Conservation (phyloP, 2,329 filamentous ascomycete species). For the Thermothelomyces thermophilus region DNA sequence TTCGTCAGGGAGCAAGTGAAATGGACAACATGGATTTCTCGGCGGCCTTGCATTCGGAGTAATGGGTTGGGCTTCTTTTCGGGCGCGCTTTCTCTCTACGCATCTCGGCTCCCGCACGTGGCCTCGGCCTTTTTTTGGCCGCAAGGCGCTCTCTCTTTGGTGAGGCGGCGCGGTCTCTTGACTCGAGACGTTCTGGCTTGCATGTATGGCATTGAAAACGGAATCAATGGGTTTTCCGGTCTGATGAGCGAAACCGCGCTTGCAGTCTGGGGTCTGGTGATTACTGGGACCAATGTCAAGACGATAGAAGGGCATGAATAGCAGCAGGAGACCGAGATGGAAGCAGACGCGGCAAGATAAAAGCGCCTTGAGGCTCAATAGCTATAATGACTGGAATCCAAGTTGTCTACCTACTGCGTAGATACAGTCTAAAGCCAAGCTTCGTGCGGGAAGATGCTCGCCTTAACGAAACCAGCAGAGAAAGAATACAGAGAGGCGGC, state of each 20-base stretch:
- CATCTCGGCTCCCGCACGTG: constrained; percentile 24
- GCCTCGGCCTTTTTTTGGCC: constrained; percentile 10
- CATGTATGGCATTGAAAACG: constrained; percentile 51
- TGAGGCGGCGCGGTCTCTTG: constrained; percentile 20
- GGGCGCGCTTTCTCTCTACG: constrained; percentile 25
- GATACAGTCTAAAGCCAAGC: background rate
- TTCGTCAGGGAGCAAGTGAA: constrained; percentile 41
- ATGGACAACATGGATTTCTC: constrained; percentile 38
- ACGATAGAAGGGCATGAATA: background rate
- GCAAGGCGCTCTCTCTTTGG: constrained; percentile 8
- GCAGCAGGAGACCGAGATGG: background rate
- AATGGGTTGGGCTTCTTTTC: constrained; percentile 49
- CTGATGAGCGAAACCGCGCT: constrained; percentile 9
- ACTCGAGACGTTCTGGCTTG: constrained; percentile 30
- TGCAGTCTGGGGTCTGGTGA: background rate
- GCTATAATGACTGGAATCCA: no score
- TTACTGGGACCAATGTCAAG: background rate
- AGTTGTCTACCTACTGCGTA: background rate
- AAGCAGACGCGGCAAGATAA: background rate
- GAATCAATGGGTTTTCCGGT: constrained; percentile 39
- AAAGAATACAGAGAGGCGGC: constrained; percentile 18
- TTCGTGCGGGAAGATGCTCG: background rate
- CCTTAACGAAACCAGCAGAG: constrained; percentile 18
- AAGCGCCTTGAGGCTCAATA: background rate
- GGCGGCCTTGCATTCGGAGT: constrained; percentile 50